Conservation (phyloP, 202 grass and related monocot species). For the Schoenoplectus tabernaemontani region DNA sequence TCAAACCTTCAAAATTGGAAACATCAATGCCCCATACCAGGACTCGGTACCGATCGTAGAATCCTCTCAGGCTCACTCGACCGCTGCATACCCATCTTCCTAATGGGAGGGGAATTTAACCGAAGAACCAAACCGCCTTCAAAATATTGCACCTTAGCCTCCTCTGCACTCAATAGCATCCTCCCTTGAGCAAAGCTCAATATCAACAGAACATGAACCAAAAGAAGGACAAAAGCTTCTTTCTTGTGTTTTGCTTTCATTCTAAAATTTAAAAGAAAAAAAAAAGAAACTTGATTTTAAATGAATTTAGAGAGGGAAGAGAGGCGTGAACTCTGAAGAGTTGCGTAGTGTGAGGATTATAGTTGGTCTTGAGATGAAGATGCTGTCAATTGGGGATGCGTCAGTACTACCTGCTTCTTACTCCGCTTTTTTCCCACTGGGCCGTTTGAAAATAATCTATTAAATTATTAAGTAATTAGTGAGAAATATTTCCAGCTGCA, state of each 20-base stretch:
- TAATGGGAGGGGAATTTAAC: neutral
- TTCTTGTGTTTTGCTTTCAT: slow-evolving; percentile 4
- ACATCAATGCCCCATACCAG: slow-evolving; percentile 30
- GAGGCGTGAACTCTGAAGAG: neutral
- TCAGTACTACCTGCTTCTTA: slow-evolving; percentile 15
- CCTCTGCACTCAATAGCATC: neutral
- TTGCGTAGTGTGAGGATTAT: neutral
- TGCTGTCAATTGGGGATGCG: slow-evolving; percentile 4
- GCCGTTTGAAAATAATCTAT: neutral
- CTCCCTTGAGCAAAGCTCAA: slow-evolving; percentile 12
- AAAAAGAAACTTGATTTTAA: neutral
- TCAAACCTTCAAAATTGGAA: neutral
- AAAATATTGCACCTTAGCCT: neutral
- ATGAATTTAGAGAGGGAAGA: neutral
- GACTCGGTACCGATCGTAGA: slow-evolving; percentile 34
- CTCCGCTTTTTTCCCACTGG: slow-evolving; percentile 6
- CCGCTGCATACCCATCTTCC: neutral
- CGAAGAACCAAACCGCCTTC: slow-evolving; percentile 14
- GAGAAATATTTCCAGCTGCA: neutral
- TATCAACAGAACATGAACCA: slow-evolving; percentile 19
- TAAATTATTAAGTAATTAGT: neutral
- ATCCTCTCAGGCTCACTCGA: neutral
- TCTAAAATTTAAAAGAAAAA: neutral
- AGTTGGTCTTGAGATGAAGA: slow-evolving; percentile 6
- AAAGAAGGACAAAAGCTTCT: slow-evolving; percentile 4